Conservation (phyloP, 208 protist species). For the Wallacemonas sp. region DNA sequence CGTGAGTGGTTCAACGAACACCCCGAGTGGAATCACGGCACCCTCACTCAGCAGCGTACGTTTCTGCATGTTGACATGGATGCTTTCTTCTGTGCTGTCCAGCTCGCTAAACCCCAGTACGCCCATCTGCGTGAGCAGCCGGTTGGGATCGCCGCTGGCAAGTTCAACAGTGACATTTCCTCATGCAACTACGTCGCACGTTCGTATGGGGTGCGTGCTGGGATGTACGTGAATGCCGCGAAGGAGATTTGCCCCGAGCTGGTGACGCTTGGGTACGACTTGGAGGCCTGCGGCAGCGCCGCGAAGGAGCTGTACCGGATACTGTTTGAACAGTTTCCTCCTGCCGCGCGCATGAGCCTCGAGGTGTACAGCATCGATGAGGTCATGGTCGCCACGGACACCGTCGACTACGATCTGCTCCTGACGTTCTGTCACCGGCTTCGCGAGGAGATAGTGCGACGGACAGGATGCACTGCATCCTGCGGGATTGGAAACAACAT, state of each 20-base stretch:
- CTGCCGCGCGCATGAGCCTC: conserved; percentile 56
- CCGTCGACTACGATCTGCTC: conserved; percentile 44
- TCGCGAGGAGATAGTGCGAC: conserved; percentile 42
- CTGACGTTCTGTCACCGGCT: conserved; percentile 57
- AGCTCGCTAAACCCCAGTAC: conserved; percentile 79
- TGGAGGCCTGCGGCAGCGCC: conserved; percentile 68
- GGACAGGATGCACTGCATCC: conserved; percentile 77
- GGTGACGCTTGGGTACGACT: conserved; percentile 89
- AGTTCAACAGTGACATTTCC: conserved; percentile 90
- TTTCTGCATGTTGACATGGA: conserved; percentile 95
- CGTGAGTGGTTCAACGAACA: conserved; percentile 56
- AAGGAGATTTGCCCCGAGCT: conserved; percentile 85
- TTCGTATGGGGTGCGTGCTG: conserved; percentile 78
- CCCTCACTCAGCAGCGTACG: conserved; percentile 45
- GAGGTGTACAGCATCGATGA: conserved; percentile 91
- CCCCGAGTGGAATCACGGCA: conserved; percentile 73
- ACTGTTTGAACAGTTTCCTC: conserved; percentile 65
- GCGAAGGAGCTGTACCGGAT: conserved; percentile 74
- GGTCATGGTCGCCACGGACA: conserved; percentile 85
- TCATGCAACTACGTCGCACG: conserved; percentile 94
- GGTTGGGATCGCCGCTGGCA: conserved; percentile 85
- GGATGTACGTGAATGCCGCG: conserved; percentile 92
- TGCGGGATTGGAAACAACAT: conserved; percentile 88
- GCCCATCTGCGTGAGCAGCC: conserved; percentile 73
- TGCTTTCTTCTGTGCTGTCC: conserved; percentile 94